Conservation (phyloP, 2,329 filamentous ascomycete species). For the Pseudocercospora pini-densiflorae region DNA sequence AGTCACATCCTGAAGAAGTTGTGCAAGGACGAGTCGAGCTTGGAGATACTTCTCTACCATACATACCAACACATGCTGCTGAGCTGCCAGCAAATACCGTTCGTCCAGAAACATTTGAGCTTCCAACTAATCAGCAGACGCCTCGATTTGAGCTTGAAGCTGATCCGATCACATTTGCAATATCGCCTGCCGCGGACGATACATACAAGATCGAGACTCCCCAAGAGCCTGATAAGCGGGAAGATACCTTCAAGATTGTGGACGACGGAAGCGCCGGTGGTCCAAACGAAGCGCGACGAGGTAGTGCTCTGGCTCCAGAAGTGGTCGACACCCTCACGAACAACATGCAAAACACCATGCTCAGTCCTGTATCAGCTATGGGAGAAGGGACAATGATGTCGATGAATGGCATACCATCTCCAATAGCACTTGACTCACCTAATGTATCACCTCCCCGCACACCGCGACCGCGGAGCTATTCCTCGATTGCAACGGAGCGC, state of each 20-base stretch:
- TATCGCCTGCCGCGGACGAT: slow-evolving; percentile 43
- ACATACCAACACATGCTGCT: slow-evolving; percentile 23
- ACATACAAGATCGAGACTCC: slow-evolving; percentile 17
- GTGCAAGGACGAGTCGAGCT: slow-evolving; percentile 36
- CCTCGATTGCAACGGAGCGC: slow-evolving; percentile 36
- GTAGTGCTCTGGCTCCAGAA: slow-evolving; percentile 53
- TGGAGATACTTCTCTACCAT: slow-evolving; percentile 33
- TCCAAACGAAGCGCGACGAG: slow-evolving; percentile 42
- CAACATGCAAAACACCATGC: slow-evolving; percentile 23
- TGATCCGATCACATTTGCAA: slow-evolving; percentile 41
- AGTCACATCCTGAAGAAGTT: slow-evolving; percentile 24
- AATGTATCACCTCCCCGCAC: slow-evolving; percentile 17
- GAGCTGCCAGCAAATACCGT: slow-evolving; percentile 39
- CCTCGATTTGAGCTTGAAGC: slow-evolving; percentile 44
- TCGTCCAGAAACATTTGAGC: slow-evolving; percentile 29
- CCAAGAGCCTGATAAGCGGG: slow-evolving; percentile 15
- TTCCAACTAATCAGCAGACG: slow-evolving; percentile 31
- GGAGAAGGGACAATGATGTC: slow-evolving; percentile 23
- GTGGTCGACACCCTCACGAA: slow-evolving; percentile 39
- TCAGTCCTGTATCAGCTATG: slow-evolving; percentile 29
- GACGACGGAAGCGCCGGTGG: background rate
- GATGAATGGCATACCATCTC: slow-evolving; percentile 11
- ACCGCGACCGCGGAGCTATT: slow-evolving; percentile 35
- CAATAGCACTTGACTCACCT: slow-evolving; percentile 2
- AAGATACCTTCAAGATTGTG: slow-evolving; percentile 34